Conservation (phyloP, 2,329 filamentous ascomycete species). For the Fusarium cicatricum region DNA sequence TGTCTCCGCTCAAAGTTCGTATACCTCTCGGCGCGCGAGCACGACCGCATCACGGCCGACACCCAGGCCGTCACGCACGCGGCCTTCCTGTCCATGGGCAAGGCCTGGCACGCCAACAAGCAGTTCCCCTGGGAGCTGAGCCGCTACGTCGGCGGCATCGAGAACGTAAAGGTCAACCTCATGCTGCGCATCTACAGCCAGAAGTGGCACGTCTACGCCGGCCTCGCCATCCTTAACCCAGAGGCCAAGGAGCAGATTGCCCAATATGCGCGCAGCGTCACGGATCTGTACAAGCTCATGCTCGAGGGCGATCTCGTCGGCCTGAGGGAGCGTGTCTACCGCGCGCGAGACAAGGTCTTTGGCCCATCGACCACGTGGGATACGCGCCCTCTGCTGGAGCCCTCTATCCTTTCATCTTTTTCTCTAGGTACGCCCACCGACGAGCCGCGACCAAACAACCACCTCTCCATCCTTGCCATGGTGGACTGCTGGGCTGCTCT, state of each 20-base stretch:
- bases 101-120: slow-evolving; percentile 92
- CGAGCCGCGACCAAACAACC: slow-evolving; percentile 81
- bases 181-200: slow-evolving; percentile 97
- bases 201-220: slow-evolving; percentile 99
- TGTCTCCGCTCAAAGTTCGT: slow-evolving; percentile 89
- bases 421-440: slow-evolving; percentile 77
- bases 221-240: slow-evolving; percentile 95
- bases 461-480: slow-evolving; percentile 92
- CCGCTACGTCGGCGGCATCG: slow-evolving; percentile 96
- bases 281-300: slow-evolving; percentile 97
- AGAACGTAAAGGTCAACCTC: slow-evolving; percentile 99
- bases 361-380: slow-evolving; percentile 71
- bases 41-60: slow-evolving; percentile 97
- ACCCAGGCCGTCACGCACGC: slow-evolving; percentile 98
- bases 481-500: slow-evolving; percentile 98
- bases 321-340: slow-evolving; percentile 74
- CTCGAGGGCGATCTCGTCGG: slow-evolving; percentile 82
- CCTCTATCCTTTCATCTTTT: slow-evolving; percentile 88
- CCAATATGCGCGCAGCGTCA: slow-evolving; percentile 92
- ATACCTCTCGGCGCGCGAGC: slow-evolving; percentile 83
- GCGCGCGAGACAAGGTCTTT: slow-evolving; percentile 74
- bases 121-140: slow-evolving; percentile 97
- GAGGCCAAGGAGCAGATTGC: slow-evolving; percentile 90
- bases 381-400: slow-evolving; percentile 75
- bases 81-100: slow-evolving; percentile 96